Evolutionary conservation across 2,329 filamentous ascomycete species (phyloP), one percentile per base, ranked within the genome.

Genomic region (Lachnellula occidentalis): DNA sequence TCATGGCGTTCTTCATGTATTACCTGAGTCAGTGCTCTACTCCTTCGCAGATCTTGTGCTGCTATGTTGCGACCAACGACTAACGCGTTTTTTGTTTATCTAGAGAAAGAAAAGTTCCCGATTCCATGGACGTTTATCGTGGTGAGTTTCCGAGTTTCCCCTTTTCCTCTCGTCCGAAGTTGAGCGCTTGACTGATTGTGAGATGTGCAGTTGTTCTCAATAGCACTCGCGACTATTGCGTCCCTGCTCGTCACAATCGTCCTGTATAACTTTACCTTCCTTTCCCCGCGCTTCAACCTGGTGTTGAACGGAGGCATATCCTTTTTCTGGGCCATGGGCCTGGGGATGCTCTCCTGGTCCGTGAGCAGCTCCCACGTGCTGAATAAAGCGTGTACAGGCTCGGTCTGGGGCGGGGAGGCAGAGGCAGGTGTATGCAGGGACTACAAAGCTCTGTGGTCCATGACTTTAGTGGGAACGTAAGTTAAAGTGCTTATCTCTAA

Each of bases 111-210:
- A 43, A 39, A 57, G 14, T 60, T 59, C 46, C 9, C 51, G 2
- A 61, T 66, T 15, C 64, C 64, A 22, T 67, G 66, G 66, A 67
- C 63, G 12, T 67, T 67, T 24, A 62, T 67, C 37, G 53, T 61
- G 21, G 62, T 63, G 55, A 22, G 60, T 54, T 12, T 22, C 14
- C 22, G 55, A 22, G 60, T 54, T 12, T 22, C 14, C 22, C 4
- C 43, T 42, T 42, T 27, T 27, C 31, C 12, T 34, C 5, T 11
- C 2, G 21, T 41, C 24, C 12, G 34, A 14, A 6, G n/a, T 53
- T 8, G 11, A 31, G 17, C 41, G 55, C 34, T 49, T 22, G 5
- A 22, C 17, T 24, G 14, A 22, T n/a, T 9, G 27, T 21, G n/a
- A 19, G 48, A n/a, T 15, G 9, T 21, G 36, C 31, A 64, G 54